Percentiles rank a stretch among this genome's conserved stretches.
Conservation (phyloP, 345 rosid species). For the thale cress (Arabidopsis thaliana) region DNA sequence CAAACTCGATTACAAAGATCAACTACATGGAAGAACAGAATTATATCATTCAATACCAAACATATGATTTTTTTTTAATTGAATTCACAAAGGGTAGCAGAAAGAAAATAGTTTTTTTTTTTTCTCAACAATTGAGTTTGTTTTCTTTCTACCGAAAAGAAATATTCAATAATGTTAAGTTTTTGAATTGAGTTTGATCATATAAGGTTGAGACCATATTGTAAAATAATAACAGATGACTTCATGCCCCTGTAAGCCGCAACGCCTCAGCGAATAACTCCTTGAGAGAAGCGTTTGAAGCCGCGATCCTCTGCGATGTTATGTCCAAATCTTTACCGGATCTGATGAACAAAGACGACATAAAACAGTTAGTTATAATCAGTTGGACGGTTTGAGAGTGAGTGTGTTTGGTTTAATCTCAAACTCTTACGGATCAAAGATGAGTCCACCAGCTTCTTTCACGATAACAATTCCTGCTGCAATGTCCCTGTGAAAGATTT, state of each 20-base stretch:
- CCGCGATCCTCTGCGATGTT: slow-evolving; percentile 80
- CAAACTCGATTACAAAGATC: neutral
- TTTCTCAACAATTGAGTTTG: neutral
- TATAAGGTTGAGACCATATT: slow-evolving; percentile 16
- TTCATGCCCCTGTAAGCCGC: slow-evolving; percentile 41
- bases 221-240: neutral
- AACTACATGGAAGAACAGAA: neutral
- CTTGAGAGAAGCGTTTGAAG: slow-evolving; percentile 77
- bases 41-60: slow-evolving; percentile 4
- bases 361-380: neutral
- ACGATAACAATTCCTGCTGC: slow-evolving; percentile 89
- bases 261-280: slow-evolving; percentile 75
- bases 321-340: slow-evolving; percentile 89
- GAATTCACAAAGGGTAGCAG: no score
- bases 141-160: neutral
- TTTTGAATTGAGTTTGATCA: slow-evolving; percentile 8
- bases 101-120: neutral
- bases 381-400: neutral
- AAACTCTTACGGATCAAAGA: slow-evolving; percentile 86
- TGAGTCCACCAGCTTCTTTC: slow-evolving; percentile 89
- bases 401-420: slow-evolving; percentile 4
- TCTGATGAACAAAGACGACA: slow-evolving; percentile 46
- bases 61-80: neutral
- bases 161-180: slow-evolving; percentile 5
- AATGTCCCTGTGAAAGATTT: slow-evolving; percentile 71